Base-by-base conservation (phyloP, 1,284 basidiomycete genomes). In the Tylopilus orsonianus region DNA sequence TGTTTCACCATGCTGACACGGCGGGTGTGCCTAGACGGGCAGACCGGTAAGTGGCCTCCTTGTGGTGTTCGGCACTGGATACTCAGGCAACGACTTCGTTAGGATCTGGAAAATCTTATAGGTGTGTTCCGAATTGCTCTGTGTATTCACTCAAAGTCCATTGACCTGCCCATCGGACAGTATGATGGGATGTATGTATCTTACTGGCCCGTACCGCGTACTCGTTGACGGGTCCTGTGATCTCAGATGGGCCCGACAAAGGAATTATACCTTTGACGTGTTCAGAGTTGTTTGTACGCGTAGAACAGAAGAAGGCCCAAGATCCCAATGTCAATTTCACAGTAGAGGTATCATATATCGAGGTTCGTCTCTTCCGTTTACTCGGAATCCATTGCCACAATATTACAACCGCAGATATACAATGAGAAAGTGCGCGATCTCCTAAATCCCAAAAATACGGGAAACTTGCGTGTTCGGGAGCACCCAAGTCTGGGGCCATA, bases 391-490 rank as follows among this genome's bases (percentile, higher is more conserved):
- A 2, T 44, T 20, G 0, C 16, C 30, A 23, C 24, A 39, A 22
- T 19, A 39, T 8, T 2, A 30, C 13, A 14, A 16, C 19, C 7
- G 20, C 46, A 93, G 84, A 97, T 97, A 57, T 97, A 97, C 74
- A 97, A 97, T 66, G 96, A 99, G 75, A 98, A 98, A 77, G 93
- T 97, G 22, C 88, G 94, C 50, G 96, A 99, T 69, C 77, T 99
- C 52, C 78, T 99, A 56, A 99, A 99, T 66, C 97, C 96, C 8
- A 95, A 93, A 78, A 99, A 97, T 72, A 87, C 91, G 39, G 91
- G 93, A 48, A 97, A 97, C 65, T 81, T 99, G 49, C 85, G 93
- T 62, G 96, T 99, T 51, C 87, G 96, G 61, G 96, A 99, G 70
- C 96, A 98, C 70, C 96, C 96, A 8, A 93, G 81, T 61, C 69